Percentiles rank a stretch among this genome's conserved stretches.
phyloP scores from a whole-genome alignment of 495 filamentous ascomycete species.

The Podospora comata region DNA sequence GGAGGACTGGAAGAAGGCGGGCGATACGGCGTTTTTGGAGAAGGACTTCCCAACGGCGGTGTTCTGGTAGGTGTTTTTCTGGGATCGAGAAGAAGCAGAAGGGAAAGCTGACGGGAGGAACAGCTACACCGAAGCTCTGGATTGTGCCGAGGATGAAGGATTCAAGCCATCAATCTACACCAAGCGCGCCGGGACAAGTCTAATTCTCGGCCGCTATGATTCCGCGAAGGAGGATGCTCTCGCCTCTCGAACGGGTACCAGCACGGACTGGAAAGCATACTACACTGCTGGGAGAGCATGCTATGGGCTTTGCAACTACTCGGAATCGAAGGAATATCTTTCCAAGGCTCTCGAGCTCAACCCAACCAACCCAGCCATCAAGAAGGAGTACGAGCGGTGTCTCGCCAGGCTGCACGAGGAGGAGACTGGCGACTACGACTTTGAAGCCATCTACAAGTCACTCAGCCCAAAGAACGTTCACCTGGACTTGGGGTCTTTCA shows the following conservation, averaged over 20 bases:
- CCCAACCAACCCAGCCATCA: slow-evolving; percentile 28
- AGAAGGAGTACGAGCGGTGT: slow-evolving; percentile 37
- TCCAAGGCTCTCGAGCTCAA: slow-evolving; percentile 36
- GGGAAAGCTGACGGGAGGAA: not conserved
- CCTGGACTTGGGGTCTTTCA: slow-evolving; percentile 47
- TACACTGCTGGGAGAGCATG: slow-evolving; percentile 48
- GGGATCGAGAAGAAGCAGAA: not conserved
- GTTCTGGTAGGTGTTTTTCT: slow-evolving; percentile 28
- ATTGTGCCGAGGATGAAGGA: slow-evolving; percentile 16
- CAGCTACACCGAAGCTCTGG: slow-evolving; percentile 37
- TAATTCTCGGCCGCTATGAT: slow-evolving; percentile 47
- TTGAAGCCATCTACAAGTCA: slow-evolving; percentile 36
- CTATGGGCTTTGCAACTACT: slow-evolving; percentile 46
- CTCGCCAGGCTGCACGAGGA: slow-evolving; percentile 37
- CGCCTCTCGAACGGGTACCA: slow-evolving; percentile 24
- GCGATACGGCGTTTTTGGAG: slow-evolving; percentile 36
- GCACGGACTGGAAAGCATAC: slow-evolving; percentile 46
- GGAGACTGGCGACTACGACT: slow-evolving; percentile 45
- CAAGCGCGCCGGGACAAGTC: slow-evolving; percentile 48
- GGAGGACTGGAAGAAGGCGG: slow-evolving; percentile 34
- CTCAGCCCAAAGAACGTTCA: slow-evolving; percentile 30
- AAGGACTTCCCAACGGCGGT: slow-evolving; percentile 36
- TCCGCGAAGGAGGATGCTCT: slow-evolving; percentile 47
- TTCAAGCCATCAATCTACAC: slow-evolving; percentile 29
- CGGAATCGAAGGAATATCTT: slow-evolving; percentile 25